Base-by-base conservation (phyloP, 164 flowering plant species). In the Tetracentron sinense region DNA sequence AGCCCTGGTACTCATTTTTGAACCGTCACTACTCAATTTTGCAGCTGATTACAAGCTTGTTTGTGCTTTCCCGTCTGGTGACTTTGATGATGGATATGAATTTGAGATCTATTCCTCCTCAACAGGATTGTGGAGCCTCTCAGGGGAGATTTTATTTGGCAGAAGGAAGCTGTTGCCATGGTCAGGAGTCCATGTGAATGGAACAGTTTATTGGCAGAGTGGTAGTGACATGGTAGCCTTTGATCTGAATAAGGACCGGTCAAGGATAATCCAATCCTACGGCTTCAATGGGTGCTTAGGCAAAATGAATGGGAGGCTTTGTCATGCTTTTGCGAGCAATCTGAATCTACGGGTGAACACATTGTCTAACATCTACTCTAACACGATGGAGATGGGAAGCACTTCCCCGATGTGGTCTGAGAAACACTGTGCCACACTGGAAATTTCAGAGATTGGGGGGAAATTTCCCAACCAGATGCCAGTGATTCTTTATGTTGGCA, bases 101-200 rank as follows among this genome's bases (percentile, higher is more conserved):
- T 83, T 83, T 50, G 87, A 83, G 70, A 79, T 81, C 3, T 83
- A 74, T 60, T 77, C 78, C 35, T 83, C 87, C 0, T 58, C 25
- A 27, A 54, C 68, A 14, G 76, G 66, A 3, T 30, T 74, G 12
- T 83, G 84, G 87, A 74, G 66, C 61, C 33, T 74, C 47, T 78
- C 73, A 12, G 73, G 77, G 38, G 87, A 83, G 72, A 77, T 81
- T 25, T 71, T 63, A 63, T 77, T 83, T 62, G 73, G 71, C 20
- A 44, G 47, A 15, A 5, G 14, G 22, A 50, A 6, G 25, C 42
- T 77, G 46, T 0, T 21, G 7, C 71, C 80, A 2, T 58, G 23
- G 6, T 68, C 79, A 4, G 83, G 79, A 60, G 74, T 81, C 52
- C 54, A 77, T 64, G 75, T 63, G 46, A 56, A 74, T 31, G 81